Evolutionary conservation across 129 eudicot species (phyloP).

Genomic region (Tagetes erecta): DNA sequence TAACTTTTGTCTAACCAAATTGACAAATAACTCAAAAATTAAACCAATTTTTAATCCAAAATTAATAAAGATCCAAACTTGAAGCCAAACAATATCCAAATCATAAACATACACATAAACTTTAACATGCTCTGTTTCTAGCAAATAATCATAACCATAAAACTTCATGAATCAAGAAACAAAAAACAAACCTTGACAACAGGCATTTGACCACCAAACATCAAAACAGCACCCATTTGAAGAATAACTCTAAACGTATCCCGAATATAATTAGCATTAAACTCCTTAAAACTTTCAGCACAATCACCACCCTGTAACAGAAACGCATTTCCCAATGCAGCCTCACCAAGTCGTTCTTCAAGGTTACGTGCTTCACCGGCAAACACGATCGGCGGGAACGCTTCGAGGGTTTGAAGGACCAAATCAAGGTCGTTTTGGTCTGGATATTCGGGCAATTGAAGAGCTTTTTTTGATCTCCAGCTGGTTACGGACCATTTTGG

Average conservation of each 20-base stretch:
- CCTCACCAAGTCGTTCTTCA: background rate
- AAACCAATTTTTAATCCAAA: too few relatives aligned
- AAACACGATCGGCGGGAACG: slow-evolving; percentile 5
- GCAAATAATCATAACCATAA: too few relatives aligned
- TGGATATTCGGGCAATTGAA: background rate
- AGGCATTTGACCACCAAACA: slow-evolving; percentile 14
- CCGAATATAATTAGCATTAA: background rate
- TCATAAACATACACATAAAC: too few relatives aligned
- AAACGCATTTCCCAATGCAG: slow-evolving; percentile 7
- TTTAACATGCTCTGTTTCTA: too few relatives aligned
- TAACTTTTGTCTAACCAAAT: too few relatives aligned
- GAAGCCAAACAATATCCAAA: too few relatives aligned
- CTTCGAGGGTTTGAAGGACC: background rate
- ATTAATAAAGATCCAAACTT: too few relatives aligned
- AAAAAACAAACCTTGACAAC: background rate
- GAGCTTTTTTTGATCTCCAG: slow-evolving; percentile 1
- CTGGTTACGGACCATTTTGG: background rate
- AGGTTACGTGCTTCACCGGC: slow-evolving; percentile 8
- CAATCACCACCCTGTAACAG: background rate
- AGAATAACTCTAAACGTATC: slow-evolving; percentile 3
- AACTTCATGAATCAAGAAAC: background rate
- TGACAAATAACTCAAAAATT: too few relatives aligned
- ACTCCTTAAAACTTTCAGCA: slow-evolving; percentile 8
- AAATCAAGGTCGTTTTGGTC: background rate
- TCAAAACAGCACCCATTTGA: slow-evolving; percentile 8